Base-by-base conservation (phyloP, 1,284 basidiomycete genomes). In the Ustilago curta region DNA sequence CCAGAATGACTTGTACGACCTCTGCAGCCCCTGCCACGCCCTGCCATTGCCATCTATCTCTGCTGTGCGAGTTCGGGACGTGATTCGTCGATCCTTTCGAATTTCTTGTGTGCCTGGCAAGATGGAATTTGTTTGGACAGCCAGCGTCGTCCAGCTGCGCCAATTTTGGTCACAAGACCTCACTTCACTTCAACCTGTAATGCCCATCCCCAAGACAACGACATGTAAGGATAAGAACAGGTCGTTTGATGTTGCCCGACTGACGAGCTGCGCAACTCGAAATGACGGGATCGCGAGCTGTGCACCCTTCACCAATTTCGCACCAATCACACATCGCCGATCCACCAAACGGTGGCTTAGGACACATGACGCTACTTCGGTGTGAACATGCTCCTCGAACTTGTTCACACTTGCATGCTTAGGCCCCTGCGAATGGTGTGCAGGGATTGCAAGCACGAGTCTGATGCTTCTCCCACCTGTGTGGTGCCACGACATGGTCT, bases 31-130 rank as follows among this genome's bases (percentile, higher is more conserved):
- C 65, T 68, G 49, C 54, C 47, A 39, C 59, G 7, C 23, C 47
- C 45, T 40, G 59, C 29, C 21, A 14, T 35, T 37, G 35, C 45
- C 31, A n/a, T 47, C 27, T 47, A 25, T 44, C 21, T 27, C 18
- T 63, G 60, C 56, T n/a, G 57, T 70, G 53, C 58, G 47, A 44
- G 61, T 48, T 56, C 35, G 57, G 57, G 53, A 59, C 39, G 54
- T 67, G 59, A 67, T 57, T 67, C 59, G 66, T 69, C 66, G 66
- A 69, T 69, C 59, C 45, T 50, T 69, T 69, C 65, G 65, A 68
- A 68, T 55, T 60, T 58, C 50, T 45, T 12, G 6, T 12, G 42
- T 40, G 29, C 31, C 31, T 4, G 27, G 27, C n/a, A 27, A 27
- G 23, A n/a, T 43, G n/a, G 6, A n/a, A 42, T 27, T 43, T 14